phyloP scores from a whole-genome alignment of 2,329 filamentous ascomycete genomes.

The Leptoxyphium fumago region DNA sequence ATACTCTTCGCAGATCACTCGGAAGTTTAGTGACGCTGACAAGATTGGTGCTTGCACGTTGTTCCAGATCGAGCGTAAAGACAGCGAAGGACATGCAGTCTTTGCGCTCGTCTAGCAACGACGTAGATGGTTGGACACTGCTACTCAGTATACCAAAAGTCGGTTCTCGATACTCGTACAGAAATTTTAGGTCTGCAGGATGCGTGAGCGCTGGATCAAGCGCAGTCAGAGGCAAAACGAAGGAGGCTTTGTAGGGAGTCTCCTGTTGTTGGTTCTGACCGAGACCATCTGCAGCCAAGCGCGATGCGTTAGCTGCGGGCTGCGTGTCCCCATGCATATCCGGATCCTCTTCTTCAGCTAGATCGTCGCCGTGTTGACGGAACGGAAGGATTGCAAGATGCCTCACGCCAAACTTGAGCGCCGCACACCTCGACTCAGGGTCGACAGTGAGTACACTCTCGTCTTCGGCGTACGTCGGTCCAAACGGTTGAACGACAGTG shows the following conservation, averaged over 20 bases:
- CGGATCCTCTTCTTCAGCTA: conserved; percentile 63
- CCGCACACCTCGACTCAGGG: conserved; percentile 81
- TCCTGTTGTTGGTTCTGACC: conserved; percentile 16
- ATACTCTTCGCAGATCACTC: conserved; percentile 69
- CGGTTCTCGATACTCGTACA: conserved; percentile 93
- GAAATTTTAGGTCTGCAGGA: conserved; percentile 79
- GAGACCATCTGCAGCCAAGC: conserved; percentile 17
- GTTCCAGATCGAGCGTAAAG: conserved; percentile 86
- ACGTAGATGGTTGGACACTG: conserved; percentile 54
- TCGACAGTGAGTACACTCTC: conserved; percentile 76
- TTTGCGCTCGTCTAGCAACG: conserved; percentile 59
- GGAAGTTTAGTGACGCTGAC: conserved; percentile 74
- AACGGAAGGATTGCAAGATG: conserved; percentile 92
- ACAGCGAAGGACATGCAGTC: conserved; percentile 85
- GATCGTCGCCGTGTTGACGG: conserved; percentile 68
- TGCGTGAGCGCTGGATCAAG: conserved; percentile 78
- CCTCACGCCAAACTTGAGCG: conserved; percentile 77
- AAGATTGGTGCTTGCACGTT: conserved; percentile 83
- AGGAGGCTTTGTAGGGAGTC: conserved; percentile 76
- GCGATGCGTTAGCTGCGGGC: conserved; percentile 7
- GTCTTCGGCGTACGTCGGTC: conserved; percentile 57
- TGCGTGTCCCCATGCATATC: conserved; percentile 17
- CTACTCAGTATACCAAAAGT: conserved; percentile 91
- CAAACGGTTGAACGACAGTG: conserved; percentile 47
- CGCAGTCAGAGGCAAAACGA: conserved; percentile 78